A percentile compares a stretch with the other conserved stretches of the same genome.
These are phyloP conservation scores for Carex parvula DNA, from an alignment of 176 grass and related monocot genomes.

Conservation along the genomic window DNA sequence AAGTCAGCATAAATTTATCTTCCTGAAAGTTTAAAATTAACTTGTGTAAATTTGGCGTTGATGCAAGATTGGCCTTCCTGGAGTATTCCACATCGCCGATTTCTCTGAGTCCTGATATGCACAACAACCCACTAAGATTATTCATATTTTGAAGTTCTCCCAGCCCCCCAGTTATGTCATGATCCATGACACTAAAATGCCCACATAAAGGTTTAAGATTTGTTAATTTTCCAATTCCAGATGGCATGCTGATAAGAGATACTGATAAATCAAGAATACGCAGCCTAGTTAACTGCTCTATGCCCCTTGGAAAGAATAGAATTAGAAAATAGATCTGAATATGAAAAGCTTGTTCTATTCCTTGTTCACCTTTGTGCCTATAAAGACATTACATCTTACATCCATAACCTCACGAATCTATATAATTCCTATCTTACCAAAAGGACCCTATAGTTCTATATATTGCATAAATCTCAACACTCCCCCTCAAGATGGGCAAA, in stretches of 20 bases:
- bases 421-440: no score
- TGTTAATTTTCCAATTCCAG: background rate
- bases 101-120: background rate
- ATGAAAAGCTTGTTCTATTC: no score
- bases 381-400: no score
- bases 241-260: background rate
- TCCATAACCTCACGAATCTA: no score
- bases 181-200: background rate
- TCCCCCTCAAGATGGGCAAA: no score
- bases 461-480: no score
- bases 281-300: background rate
- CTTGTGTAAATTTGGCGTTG: background rate
- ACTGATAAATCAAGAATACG: background rate
- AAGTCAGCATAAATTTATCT: background rate
- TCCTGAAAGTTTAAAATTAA: background rate
- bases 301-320: background rate
- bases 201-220: background rate
- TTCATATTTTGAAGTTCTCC: background rate
- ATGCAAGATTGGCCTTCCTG: background rate
- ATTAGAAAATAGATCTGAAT: no score
- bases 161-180: background rate
- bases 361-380: no score
- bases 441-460: no score
- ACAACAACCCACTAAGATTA: background rate
- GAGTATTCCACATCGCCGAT: background rate